Base-by-base conservation (phyloP, 805 yeast species). In the Candida maltosa region DNA sequence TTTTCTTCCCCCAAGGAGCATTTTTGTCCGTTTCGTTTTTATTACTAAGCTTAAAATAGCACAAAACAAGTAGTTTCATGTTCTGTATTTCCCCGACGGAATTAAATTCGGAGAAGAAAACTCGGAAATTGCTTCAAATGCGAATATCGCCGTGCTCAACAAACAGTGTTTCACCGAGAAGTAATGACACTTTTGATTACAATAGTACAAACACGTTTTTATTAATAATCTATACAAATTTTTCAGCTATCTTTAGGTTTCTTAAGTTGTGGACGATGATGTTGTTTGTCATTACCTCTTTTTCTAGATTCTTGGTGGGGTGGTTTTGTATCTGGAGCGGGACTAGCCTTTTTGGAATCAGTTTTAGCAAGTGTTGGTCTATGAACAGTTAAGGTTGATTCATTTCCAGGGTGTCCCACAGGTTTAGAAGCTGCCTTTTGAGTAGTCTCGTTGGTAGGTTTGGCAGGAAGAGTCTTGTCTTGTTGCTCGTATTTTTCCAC, bases 401-500 rank as follows among this genome's bases (percentile, higher is more conserved):
- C 65, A 6, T 51, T 50, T 21, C 44, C 50, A 25, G 52, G 59
- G 23, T 44, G 46, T 2, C 52, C 55, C 31, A 40, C 33, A 8
- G 47, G 45, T 20, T 42, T 39, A 11, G 34, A 16, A 16, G 10
- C 12, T 10, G 20, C 23, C 30, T 30, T 34, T 16, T 16, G 22
- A 17, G 29, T 18, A 5, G 21, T 9, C 12, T 25, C 9, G 10
- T 6, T 15, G 9, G 28, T 16, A 12, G 36, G 29, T 24, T 22
- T 31, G 6, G 11, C 10, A n/a, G 20, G 9, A 21, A 10, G 10
- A 36, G 31, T 28, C 34, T 23, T 37, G 29, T 25, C 45, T 35
- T 22, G 54, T 49, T 19, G 69, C 67, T 73, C 78, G 19, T 75
- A 61, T 34, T 69, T 70, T 29, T 73, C 78, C n/a, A 75, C 59